A percentile compares a stretch with the other conserved stretches of the same genome.
phyloP scores from a whole-genome alignment of 768 basidiomycete species.

The Steccherinum ochraceum region DNA sequence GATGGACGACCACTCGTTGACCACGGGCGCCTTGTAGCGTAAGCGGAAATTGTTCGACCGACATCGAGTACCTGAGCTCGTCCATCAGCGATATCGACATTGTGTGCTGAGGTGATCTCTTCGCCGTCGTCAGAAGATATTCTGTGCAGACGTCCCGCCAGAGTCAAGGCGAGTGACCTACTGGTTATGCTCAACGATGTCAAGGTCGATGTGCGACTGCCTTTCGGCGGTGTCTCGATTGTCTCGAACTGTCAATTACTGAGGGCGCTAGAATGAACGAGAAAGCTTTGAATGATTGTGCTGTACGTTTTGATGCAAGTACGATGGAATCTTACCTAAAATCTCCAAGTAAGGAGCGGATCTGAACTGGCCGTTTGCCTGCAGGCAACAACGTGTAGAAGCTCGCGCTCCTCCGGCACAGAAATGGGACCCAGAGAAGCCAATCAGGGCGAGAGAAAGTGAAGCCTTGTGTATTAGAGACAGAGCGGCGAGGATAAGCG shows the following conservation, averaged over 20 bases:
- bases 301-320: not conserved
- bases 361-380: conserved; percentile 19
- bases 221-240: not conserved
- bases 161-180: not conserved
- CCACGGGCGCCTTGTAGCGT: not conserved
- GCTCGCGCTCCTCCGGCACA: conserved; percentile 15
- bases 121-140: too few relatives aligned
- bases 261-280: not conserved
- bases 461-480: conserved; percentile 18
- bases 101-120: not conserved
- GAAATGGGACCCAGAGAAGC: conserved; percentile 13
- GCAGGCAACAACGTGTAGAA: conserved; percentile 26
- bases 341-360: conserved; percentile 19
- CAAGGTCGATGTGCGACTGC: not conserved
- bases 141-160: too few relatives aligned
- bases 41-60: not conserved
- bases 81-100: not conserved
- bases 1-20: not conserved
- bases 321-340: conserved; percentile 19
- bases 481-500: conserved; percentile 18
- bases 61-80: not conserved
- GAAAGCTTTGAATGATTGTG: not conserved
- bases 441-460: conserved; percentile 20
- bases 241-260: not conserved
- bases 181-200: not conserved